These are phyloP conservation scores for Malassezia sympodialis DNA, from an alignment of 1,284 basidiomycete genomes.

Conservation along the genomic window DNA sequence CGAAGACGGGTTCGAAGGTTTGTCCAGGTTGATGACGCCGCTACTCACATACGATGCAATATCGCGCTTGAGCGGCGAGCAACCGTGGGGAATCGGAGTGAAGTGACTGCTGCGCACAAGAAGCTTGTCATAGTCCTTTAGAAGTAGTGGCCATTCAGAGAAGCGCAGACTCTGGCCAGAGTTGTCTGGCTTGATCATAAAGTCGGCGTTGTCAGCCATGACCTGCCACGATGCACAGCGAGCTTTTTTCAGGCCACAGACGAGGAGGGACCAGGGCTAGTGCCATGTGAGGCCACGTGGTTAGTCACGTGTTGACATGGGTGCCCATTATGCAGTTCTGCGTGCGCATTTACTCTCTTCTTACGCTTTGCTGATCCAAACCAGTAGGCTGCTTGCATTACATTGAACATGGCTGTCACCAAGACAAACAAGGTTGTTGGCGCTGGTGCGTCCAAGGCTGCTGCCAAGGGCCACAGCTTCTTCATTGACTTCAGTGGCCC, in stretches of 20 bases:
- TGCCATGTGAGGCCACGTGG: constrained; percentile 12
- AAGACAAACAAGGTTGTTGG: constrained; percentile 35
- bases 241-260: constrained; percentile 9
- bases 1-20: constrained; percentile 99
- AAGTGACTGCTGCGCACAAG: constrained; percentile 92
- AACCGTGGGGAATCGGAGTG: constrained; percentile 86
- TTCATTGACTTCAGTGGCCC: constrained; percentile 89
- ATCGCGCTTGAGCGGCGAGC: constrained; percentile 86
- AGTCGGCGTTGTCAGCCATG: constrained; percentile 37
- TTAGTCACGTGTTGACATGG: constrained; percentile 7
- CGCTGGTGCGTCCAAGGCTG: constrained; percentile 27
- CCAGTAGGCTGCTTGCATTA: constrained; percentile 16
- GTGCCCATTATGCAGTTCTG: constrained; percentile 15
- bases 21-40: constrained; percentile 98
- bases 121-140: constrained; percentile 78
- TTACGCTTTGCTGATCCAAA: constrained; percentile 19
- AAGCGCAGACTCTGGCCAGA: constrained; percentile 58
- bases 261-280: not conserved
- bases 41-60: constrained; percentile 85
- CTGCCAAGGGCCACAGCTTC: constrained; percentile 73
- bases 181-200: constrained; percentile 50
- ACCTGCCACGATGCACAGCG: constrained; percentile 8
- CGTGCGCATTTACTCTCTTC: not conserved
- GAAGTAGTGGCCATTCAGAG: constrained; percentile 89
- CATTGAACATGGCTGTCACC: constrained; percentile 25